Evolutionary conservation across 1,284 basidiomycete genomes (phyloP).

Genomic region (Kalmanozyma brasiliensis): DNA sequence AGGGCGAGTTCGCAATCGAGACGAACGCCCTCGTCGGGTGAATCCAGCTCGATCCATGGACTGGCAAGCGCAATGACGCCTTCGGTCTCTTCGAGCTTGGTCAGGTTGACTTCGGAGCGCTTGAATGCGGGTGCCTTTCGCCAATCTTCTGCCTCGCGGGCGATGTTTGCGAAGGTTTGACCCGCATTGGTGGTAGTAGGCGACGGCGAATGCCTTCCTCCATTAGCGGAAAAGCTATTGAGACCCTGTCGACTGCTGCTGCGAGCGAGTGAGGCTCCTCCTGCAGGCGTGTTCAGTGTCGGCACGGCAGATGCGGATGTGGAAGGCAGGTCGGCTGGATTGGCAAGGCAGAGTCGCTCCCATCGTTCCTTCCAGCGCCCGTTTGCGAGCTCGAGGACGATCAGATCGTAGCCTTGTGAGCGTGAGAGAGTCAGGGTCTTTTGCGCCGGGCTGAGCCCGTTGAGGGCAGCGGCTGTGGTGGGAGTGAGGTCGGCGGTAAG

Average conservation of each 20-base stretch:
- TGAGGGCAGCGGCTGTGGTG: slow-evolving; percentile 44
- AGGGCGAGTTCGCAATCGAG: slow-evolving; percentile 96
- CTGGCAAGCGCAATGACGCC: slow-evolving; percentile 81
- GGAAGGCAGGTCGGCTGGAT: slow-evolving; percentile 45
- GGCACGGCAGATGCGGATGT: slow-evolving; percentile 12
- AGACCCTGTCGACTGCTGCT: slow-evolving; percentile 55
- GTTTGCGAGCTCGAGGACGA: slow-evolving; percentile 88
- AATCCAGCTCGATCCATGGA: slow-evolving; percentile 95
- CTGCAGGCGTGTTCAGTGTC: slow-evolving; percentile 16
- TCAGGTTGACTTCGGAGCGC: slow-evolving; percentile 87
- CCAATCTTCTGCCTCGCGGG: slow-evolving; percentile 85
- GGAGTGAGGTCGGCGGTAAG: slow-evolving; percentile 42
- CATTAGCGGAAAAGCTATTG: slow-evolving; percentile 18
- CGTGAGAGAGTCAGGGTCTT: slow-evolving; percentile 43
- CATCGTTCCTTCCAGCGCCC: slow-evolving; percentile 86
- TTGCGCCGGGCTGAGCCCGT: slow-evolving; percentile 50
- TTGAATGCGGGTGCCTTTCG: slow-evolving; percentile 81
- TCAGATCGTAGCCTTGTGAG: slow-evolving; percentile 71
- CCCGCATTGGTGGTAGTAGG: slow-evolving; percentile 14
- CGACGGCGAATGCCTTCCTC: slow-evolving; percentile 20
- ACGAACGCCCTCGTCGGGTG: slow-evolving; percentile 89
- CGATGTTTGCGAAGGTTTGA: slow-evolving; percentile 24
- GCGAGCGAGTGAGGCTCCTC: slow-evolving; percentile 36
- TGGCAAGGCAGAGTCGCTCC: slow-evolving; percentile 82
- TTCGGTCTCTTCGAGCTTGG: slow-evolving; percentile 85